Evolutionary conservation across 2,329 filamentous ascomycete species (phyloP), one percentile per base, ranked within the genome.

Genomic region (Colletotrichum navitas): DNA sequence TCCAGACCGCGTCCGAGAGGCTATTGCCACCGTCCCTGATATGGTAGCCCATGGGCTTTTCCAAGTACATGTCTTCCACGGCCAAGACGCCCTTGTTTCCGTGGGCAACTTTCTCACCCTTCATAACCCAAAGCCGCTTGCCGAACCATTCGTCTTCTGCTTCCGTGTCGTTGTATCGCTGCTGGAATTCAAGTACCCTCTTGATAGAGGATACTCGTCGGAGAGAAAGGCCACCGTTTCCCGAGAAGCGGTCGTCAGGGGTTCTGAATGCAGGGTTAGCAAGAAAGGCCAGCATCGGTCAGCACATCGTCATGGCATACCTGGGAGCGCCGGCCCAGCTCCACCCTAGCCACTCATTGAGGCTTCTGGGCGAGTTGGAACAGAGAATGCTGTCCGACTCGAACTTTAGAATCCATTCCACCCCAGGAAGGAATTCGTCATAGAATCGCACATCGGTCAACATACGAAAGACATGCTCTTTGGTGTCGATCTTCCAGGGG

Each of bases 111-210:
- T 82, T 85, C 11, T 84, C 84, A 26, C 83, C 85, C 1, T 86
- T 85, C 36, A 88, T 76, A 43, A 83, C 76, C 62, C 82, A 83
- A 34, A 89, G 76, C 3, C 87, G 83, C 72, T 82, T 82, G 16
- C 84, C 83, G 70, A 88, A 86, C 88, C 88, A 90, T 70, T 87
- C 83, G 66, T 89, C 87, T 76, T 89, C 88, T 49, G 87, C 80
- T 47, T 85, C 81, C 14, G 83, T 83, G 76, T 87, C 78, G 77
- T 87, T 86, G 74, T 81, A 81, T n/a, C 87, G 83, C 26, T 79
- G 78, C 73, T 89, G 86, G 74, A 86, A 86, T 41, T 76, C 75
- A 16, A 89, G 80, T 3, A 89, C 79, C 26, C 82, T 81, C 8
- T 80, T 79, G 63, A 89, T 86, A n/a, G 84, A 80, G 1, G 85